Percentiles rank a stretch among this genome's conserved stretches.
Conservation (phyloP, 345 rosid species). For the Populus alba region DNA sequence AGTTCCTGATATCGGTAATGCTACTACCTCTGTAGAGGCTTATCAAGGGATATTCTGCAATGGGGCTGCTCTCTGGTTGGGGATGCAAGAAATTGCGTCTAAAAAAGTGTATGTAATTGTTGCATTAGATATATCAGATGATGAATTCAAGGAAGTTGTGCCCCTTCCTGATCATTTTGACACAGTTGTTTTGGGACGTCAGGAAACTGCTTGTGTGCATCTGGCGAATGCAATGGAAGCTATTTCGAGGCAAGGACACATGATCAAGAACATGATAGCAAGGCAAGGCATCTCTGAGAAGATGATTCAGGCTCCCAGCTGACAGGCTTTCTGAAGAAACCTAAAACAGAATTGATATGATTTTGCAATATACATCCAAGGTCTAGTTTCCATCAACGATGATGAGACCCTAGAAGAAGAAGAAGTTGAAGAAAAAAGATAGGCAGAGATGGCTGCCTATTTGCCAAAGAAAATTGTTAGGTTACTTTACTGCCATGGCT, state of each 20-base stretch:
- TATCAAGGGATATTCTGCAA: constrained; percentile 22
- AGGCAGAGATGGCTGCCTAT: background rate
- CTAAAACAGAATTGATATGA: background rate
- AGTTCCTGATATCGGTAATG: constrained; percentile 10
- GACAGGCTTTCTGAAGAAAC: background rate
- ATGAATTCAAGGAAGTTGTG: constrained; percentile 19
- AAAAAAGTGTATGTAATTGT: constrained; percentile 3
- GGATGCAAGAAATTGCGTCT: background rate
- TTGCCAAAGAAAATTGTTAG: background rate
- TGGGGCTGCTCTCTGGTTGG: constrained; percentile 31
- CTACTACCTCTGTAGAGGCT: background rate
- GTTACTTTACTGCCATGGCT: too few relatives aligned
- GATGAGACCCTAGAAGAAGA: background rate
- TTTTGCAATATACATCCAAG: background rate
- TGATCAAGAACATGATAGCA: constrained; percentile 17
- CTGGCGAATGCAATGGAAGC: constrained; percentile 17
- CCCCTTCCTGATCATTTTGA: background rate
- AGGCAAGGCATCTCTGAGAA: constrained; percentile 23
- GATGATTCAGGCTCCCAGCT: constrained; percentile 22
- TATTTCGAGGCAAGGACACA: constrained; percentile 34
- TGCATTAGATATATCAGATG: constrained; percentile 31
- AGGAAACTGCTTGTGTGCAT: constrained; percentile 27
- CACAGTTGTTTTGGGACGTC: constrained; percentile 1
- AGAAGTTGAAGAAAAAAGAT: background rate
- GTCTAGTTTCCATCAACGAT: background rate